Conservation (phyloP, 768 basidiomycete species). For the Trichaptum fuscoviolaceum region DNA sequence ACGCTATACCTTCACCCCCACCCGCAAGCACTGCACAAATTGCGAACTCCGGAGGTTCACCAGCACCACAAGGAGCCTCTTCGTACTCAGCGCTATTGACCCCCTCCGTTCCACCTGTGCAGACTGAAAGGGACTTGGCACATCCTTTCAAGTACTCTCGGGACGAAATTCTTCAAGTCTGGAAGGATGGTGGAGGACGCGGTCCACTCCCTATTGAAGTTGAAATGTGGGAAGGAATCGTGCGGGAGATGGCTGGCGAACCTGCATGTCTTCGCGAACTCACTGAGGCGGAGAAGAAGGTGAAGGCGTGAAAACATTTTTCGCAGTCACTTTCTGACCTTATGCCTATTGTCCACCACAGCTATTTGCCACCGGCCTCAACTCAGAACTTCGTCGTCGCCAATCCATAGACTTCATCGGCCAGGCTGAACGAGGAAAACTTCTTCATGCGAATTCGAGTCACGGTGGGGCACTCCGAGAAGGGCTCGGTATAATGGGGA, state of each 20-base stretch:
- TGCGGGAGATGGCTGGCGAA: constrained; percentile 66
- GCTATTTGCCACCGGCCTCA: constrained; percentile 79
- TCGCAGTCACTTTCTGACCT: constrained; percentile 13
- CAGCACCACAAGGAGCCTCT: constrained; percentile 44
- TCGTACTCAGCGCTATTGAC: constrained; percentile 71
- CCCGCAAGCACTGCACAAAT: constrained; percentile 16
- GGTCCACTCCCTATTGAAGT: constrained; percentile 79
- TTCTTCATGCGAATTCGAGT: constrained; percentile 44
- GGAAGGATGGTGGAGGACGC: constrained; percentile 70
- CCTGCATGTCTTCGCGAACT: constrained; percentile 77
- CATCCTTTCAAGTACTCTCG: constrained; percentile 86
- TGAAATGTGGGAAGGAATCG: constrained; percentile 86
- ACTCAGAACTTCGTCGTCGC: constrained; percentile 84
- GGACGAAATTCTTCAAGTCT: constrained; percentile 80
- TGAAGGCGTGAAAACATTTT: constrained; percentile 29
- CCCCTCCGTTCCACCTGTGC: constrained; percentile 40
- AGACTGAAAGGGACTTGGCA: constrained; percentile 55
- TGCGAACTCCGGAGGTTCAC: not conserved
- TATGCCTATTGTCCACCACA: constrained; percentile 25
- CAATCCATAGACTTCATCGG: constrained; percentile 66
- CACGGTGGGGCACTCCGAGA: constrained; percentile 56
- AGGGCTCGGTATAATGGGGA: constrained; percentile 47
- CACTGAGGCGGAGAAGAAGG: constrained; percentile 85
- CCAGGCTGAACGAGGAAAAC: constrained; percentile 52
- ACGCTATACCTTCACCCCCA: constrained; percentile 57